Evolutionary conservation across 2,329 filamentous ascomycete genomes (phyloP).

Genomic region (Nectriaceae sp.): DNA sequence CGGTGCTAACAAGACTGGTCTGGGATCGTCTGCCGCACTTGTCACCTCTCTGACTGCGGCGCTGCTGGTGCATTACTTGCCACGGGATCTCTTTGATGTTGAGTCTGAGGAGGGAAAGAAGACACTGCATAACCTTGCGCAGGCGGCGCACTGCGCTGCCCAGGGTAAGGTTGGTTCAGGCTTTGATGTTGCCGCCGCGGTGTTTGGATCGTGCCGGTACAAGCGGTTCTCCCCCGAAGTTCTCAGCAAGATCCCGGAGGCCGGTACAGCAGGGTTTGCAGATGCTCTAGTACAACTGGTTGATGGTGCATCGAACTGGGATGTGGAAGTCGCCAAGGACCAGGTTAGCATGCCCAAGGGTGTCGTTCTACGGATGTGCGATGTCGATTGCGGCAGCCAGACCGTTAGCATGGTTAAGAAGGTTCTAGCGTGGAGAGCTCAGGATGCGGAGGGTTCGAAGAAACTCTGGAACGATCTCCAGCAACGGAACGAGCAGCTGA

Average conservation of each 20-base stretch:
- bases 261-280: constrained; percentile 67
- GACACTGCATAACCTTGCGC: constrained; percentile 86
- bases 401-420: constrained; percentile 96
- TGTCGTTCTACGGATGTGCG: constrained; percentile 84
- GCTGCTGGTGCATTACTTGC: constrained; percentile 75
- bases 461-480: constrained; percentile 77
- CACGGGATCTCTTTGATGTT: constrained; percentile 57
- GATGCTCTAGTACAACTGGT: constrained; percentile 65
- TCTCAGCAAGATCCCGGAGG: constrained; percentile 66
- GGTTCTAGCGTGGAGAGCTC: constrained; percentile 78
- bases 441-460: constrained; percentile 64
- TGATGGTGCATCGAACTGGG: constrained; percentile 68
- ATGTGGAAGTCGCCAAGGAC: constrained; percentile 73
- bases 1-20: constrained; percentile 89
- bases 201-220: constrained; percentile 90
- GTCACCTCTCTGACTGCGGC: constrained; percentile 85
- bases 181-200: constrained; percentile 91
- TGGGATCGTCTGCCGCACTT: constrained; percentile 91
- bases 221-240: constrained; percentile 85
- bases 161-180: constrained; percentile 96
- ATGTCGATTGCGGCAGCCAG: constrained; percentile 91
- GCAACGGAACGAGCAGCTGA: constrained; percentile 70
- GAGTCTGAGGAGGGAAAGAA: constrained; percentile 52
- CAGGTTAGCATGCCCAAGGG: constrained; percentile 71
- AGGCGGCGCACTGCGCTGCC: constrained; percentile 90